Evolutionary conservation across 2,329 filamentous ascomycete genomes (phyloP).

Genomic region (Nemania sp.): DNA sequence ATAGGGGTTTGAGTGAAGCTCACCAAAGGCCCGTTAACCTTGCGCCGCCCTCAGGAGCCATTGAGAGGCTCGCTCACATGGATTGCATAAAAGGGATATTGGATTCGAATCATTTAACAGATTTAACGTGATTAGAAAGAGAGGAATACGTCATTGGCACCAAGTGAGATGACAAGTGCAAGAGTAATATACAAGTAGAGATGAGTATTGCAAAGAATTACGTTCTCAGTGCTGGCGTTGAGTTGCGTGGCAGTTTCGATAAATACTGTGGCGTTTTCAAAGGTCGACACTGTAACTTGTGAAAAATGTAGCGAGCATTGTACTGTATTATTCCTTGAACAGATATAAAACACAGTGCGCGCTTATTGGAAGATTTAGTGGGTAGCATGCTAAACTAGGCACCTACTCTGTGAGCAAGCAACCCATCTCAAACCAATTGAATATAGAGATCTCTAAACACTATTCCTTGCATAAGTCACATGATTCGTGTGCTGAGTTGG

Average conservation of each 20-base stretch:
- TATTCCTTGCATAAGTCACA: not conserved
- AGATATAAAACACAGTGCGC: not conserved
- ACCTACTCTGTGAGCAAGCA: too few species aligned
- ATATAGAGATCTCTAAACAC: too few species aligned
- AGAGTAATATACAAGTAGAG: not conserved
- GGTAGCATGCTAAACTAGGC: not conserved
- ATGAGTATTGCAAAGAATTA: constrained; percentile 7
- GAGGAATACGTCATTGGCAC: not conserved
- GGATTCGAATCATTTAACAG: not conserved
- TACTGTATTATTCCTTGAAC: not conserved
- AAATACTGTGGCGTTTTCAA: not conserved
- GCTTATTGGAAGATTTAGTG: not conserved
- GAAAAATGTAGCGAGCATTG: not conserved
- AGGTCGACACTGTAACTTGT: not conserved
- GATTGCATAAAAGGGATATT: not conserved
- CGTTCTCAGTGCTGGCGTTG: not conserved
- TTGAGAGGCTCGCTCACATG: constrained; percentile 32
- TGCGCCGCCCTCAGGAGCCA: constrained; percentile 51
- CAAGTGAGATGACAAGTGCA: constrained; percentile 8
- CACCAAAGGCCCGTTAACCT: constrained; percentile 55
- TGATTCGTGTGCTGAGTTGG: constrained; percentile 22
- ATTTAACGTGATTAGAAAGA: not conserved
- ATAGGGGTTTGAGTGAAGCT: constrained; percentile 32
- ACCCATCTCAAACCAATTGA: not conserved
- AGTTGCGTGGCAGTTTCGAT: not conserved